phyloP scores from a whole-genome alignment of 1,284 basidiomycete genomes.

The Leccinum ponderosum region DNA sequence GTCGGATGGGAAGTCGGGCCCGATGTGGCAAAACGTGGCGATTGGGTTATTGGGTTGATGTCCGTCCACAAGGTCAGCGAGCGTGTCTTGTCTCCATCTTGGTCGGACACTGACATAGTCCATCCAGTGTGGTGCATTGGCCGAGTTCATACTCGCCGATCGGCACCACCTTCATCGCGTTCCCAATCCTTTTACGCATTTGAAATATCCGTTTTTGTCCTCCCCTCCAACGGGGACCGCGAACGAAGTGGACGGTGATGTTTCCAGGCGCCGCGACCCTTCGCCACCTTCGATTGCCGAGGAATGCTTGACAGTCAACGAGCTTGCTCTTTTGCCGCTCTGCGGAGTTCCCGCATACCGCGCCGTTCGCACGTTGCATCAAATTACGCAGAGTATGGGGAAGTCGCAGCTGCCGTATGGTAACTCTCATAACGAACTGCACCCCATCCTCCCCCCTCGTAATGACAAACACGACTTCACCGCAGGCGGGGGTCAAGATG shows the following conservation, averaged over 20 bases:
- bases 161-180: constrained; percentile 73
- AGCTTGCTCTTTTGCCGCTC: constrained; percentile 77
- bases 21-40: constrained; percentile 67
- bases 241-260: constrained; percentile 11
- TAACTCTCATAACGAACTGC: constrained; percentile 30
- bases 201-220: constrained; percentile 18
- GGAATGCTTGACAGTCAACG: constrained; percentile 57
- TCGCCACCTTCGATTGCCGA: constrained; percentile 9
- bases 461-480: constrained; percentile 28
- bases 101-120: constrained; percentile 7
- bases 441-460: constrained; percentile 26
- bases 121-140: constrained; percentile 72
- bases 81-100: constrained; percentile 10
- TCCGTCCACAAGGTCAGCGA: constrained; percentile 73
- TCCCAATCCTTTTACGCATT: constrained; percentile 51
- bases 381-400: constrained; percentile 32
- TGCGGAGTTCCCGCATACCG: constrained; percentile 78
- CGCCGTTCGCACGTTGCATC: constrained; percentile 61
- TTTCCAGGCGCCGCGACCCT: constrained; percentile 13
- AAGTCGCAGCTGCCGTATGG: constrained; percentile 25
- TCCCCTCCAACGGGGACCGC: constrained; percentile 1
- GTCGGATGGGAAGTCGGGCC: constrained; percentile 77
- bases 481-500: constrained; percentile 27
- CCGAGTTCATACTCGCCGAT: constrained; percentile 82
- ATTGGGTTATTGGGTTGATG: constrained; percentile 80